Conservation (phyloP, 768 basidiomycete genomes). For the Tulasnella calospora region DNA sequence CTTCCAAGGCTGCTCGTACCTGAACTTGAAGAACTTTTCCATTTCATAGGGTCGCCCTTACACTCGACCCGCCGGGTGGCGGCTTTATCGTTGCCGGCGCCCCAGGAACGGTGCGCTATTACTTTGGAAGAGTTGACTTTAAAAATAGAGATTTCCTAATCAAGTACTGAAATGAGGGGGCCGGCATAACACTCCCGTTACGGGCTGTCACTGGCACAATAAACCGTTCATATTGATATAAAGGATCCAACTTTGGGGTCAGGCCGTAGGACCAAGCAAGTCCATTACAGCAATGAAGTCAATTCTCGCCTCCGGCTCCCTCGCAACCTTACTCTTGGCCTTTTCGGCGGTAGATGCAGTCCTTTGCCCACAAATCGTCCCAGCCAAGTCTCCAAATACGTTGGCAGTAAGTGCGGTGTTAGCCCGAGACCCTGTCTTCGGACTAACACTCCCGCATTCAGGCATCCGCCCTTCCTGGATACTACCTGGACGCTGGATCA, state of each 20-base stretch:
- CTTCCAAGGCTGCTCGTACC: neutral
- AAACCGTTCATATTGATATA: neutral
- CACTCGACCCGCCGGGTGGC: neutral
- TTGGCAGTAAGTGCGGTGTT: neutral
- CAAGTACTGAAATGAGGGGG: neutral
- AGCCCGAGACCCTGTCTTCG: neutral
- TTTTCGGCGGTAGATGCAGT: neutral
- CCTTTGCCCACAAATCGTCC: neutral
- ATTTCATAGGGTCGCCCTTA: neutral
- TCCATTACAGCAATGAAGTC: neutral
- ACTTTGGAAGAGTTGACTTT: neutral
- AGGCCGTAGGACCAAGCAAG: neutral
- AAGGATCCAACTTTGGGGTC: neutral
- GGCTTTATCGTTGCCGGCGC: neutral
- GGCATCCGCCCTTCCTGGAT: conserved; percentile 9
- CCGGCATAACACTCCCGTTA: neutral
- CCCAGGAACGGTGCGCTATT: neutral
- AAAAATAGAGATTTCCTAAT: neutral
- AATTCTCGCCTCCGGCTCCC: neutral
- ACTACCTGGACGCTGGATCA: neutral
- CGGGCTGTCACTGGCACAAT: neutral
- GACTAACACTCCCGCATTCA: neutral
- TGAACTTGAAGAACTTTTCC: neutral
- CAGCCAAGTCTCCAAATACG: neutral
- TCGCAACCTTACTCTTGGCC: neutral